A percentile compares a stretch with the other conserved stretches of the same genome.
These are phyloP conservation scores for Suillus americanus DNA, from an alignment of 768 basidiomycete species.

Conservation along the genomic window DNA sequence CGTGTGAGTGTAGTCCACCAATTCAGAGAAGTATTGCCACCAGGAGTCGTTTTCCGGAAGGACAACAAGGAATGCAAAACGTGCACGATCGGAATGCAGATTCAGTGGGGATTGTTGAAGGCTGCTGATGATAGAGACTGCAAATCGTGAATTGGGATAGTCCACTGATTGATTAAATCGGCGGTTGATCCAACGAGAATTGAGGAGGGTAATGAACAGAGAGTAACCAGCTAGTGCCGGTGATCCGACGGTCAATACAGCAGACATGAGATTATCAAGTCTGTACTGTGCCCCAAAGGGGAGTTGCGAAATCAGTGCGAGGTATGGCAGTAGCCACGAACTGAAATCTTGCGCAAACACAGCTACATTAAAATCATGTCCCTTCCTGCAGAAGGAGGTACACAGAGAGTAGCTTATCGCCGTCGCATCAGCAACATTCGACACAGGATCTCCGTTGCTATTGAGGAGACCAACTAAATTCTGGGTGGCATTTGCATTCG, in stretches of 20 bases:
- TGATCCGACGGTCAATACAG: constrained; percentile 44
- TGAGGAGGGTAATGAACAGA: constrained; percentile 41
- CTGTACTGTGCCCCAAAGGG: constrained; percentile 43
- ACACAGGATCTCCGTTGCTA: background rate
- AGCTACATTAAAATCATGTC: constrained; percentile 15
- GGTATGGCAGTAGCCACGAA: constrained; percentile 48
- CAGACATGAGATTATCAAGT: constrained; percentile 42
- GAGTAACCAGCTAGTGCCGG: constrained; percentile 48
- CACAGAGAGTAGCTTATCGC: constrained; percentile 17
- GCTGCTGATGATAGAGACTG: constrained; percentile 31
- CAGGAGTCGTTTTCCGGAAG: constrained; percentile 37
- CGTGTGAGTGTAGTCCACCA: constrained; percentile 34
- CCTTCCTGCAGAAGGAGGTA: constrained; percentile 7
- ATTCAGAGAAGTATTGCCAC: constrained; percentile 31
- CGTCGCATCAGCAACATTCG: constrained; percentile 4
- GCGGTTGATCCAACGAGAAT: constrained; percentile 40
- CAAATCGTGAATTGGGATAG: constrained; percentile 23
- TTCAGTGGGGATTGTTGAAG: constrained; percentile 38
- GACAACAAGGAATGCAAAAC: constrained; percentile 36
- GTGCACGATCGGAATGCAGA: constrained; percentile 15
- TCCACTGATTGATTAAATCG: constrained; percentile 26
- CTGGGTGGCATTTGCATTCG: constrained; percentile 1
- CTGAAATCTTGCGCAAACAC: constrained; percentile 36
- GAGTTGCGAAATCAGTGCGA: constrained; percentile 47
- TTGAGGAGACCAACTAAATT: constrained; percentile 5